phyloP scores from a whole-genome alignment of 441 rosid species.

The Adansonia gregorii region DNA sequence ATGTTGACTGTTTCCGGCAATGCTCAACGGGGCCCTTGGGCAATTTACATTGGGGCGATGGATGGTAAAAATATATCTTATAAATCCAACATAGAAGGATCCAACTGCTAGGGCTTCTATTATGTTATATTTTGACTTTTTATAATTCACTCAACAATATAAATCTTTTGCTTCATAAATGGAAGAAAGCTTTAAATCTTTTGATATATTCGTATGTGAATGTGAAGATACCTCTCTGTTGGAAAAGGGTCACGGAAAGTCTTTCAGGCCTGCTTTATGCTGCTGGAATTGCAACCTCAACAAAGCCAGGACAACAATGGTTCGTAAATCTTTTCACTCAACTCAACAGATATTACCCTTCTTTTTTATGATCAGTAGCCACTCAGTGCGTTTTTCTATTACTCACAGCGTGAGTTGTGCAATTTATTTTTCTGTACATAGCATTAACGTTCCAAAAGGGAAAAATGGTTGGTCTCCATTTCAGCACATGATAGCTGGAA shows the following conservation, averaged over 20 bases:
- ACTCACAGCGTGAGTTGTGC: background rate
- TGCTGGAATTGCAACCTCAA: conserved; percentile 80
- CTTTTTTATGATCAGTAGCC: background rate
- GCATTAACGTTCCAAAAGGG: background rate
- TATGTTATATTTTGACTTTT: no score
- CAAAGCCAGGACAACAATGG: conserved; percentile 80
- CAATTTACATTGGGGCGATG: background rate
- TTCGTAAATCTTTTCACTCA: conserved; percentile 27
- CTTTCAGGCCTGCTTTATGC: conserved; percentile 70
- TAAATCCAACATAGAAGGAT: background rate
- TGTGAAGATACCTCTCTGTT: conserved; percentile 48
- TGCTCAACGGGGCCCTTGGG: background rate
- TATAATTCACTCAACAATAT: background rate
- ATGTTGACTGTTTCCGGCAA: background rate
- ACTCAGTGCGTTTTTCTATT: background rate
- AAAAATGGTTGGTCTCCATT: conserved; percentile 90
- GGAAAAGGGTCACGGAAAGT: conserved; percentile 55
- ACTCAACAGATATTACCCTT: background rate
- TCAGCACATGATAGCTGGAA: conserved; percentile 87
- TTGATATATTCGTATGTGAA: conserved; percentile 29
- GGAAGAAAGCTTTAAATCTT: conserved; percentile 10
- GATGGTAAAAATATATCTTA: background rate
- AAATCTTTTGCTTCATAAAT: background rate
- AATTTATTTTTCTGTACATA: background rate
- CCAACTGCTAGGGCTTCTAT: background rate